phyloP scores from a whole-genome alignment of 768 basidiomycete species.

The Pleurotus giganteus region DNA sequence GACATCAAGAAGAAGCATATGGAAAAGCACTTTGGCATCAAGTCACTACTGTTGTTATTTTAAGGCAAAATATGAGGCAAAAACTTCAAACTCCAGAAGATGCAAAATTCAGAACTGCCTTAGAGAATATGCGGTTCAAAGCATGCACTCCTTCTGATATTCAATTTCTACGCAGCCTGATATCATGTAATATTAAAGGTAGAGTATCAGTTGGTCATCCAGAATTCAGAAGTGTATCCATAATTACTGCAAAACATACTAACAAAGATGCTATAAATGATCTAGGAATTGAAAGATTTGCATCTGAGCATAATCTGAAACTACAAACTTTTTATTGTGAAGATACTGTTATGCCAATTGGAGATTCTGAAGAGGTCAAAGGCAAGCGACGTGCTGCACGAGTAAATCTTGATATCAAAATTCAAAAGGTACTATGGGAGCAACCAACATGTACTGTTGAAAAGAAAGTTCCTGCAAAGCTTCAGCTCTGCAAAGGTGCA shows the following conservation, averaged over 20 bases:
- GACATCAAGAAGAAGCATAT: conserved; percentile 19
- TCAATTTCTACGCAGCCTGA: conserved; percentile 15
- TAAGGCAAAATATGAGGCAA: conserved; percentile 28
- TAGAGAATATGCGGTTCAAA: conserved; percentile 28
- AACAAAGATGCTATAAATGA: conserved; percentile 31
- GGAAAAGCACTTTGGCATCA: conserved; percentile 30
- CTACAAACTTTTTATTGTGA: conserved; percentile 27
- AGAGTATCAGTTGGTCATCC: conserved; percentile 6
- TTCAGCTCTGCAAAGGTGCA: conserved; percentile 24
- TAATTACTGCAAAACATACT: conserved; percentile 28
- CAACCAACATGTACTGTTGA: not conserved
- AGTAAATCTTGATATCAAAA: not conserved
- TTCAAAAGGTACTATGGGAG: not conserved
- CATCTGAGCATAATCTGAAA: conserved; percentile 21
- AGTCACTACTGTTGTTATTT: conserved; percentile 30
- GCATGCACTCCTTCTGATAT: conserved; percentile 23
- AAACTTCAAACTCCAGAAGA: conserved; percentile 22
- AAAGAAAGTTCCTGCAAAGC: not conserved
- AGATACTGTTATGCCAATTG: conserved; percentile 13
- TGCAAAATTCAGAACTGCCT: conserved; percentile 20
- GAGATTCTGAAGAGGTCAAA: not conserved
- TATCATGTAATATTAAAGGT: conserved; percentile 7
- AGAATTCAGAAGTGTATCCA: conserved; percentile 26
- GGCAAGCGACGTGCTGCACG: not conserved
- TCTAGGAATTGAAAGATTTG: conserved; percentile 25